Evolutionary conservation across 2,329 filamentous ascomycete genomes (phyloP).

Genomic region (Geosmithia morbida): DNA sequence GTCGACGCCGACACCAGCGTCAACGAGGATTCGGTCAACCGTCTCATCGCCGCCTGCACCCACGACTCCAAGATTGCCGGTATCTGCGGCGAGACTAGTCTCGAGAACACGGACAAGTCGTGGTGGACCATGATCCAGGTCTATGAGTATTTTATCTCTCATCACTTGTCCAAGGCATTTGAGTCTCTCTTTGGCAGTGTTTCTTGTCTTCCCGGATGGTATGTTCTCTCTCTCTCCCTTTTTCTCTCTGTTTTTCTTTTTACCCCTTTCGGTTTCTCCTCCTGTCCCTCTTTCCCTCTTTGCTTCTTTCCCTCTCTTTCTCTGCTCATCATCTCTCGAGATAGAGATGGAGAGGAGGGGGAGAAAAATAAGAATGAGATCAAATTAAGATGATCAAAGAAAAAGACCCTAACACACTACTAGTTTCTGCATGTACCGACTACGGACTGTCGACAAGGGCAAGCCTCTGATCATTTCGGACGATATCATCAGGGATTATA

Average conservation of each 20-base stretch:
- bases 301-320: no score
- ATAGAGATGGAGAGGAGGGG: no score
- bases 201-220: constrained; percentile 98
- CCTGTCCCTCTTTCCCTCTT: no score
- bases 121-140: constrained; percentile 99
- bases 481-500: constrained; percentile 75
- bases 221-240: constrained; percentile 24
- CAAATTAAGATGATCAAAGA: no score
- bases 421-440: constrained; percentile 99
- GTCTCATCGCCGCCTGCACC: constrained; percentile 80
- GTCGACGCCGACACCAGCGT: constrained; percentile 96
- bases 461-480: constrained; percentile 91
- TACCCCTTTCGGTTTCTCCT: no score
- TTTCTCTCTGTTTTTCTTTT: neutral
- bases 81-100: constrained; percentile 91
- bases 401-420: constrained; percentile 18
- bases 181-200: constrained; percentile 96
- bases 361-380: no score
- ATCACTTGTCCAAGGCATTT: constrained; percentile 92
- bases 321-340: no score
- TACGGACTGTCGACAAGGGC: constrained; percentile 85
- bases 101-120: constrained; percentile 87
- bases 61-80: constrained; percentile 94
- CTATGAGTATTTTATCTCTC: constrained; percentile 98
- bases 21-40: constrained; percentile 79